Conservation (phyloP, 2,329 filamentous ascomycete genomes). For the Hypoxylon sp. region DNA sequence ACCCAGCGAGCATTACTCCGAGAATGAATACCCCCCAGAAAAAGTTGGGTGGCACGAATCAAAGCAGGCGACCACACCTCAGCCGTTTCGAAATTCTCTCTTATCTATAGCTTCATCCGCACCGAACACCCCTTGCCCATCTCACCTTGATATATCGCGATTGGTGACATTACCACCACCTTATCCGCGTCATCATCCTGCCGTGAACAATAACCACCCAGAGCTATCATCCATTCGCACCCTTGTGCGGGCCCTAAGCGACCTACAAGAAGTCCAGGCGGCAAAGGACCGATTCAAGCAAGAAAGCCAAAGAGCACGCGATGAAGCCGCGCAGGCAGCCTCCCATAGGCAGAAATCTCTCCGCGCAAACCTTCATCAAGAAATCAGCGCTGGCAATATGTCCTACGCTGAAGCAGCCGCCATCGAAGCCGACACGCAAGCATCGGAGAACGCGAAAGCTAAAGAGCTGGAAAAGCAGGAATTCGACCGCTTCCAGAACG, state of each 20-base stretch:
- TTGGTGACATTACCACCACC: conserved; percentile 93
- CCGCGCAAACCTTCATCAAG: conserved; percentile 79
- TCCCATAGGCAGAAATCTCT: conserved; percentile 72
- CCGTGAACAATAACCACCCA: conserved; percentile 95
- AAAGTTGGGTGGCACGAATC: conserved; percentile 68
- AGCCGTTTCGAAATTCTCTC: conserved; percentile 58
- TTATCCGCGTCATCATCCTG: conserved; percentile 93
- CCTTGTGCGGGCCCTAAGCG: conserved; percentile 78
- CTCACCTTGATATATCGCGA: conserved; percentile 86
- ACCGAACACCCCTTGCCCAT: conserved; percentile 62
- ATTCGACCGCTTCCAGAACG: conserved; percentile 86
- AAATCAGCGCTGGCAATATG: conserved; percentile 82
- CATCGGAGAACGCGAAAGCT: conserved; percentile 76
- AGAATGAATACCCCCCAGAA: conserved; percentile 67
- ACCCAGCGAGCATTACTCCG: conserved; percentile 58
- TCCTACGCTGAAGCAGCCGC: conserved; percentile 85
- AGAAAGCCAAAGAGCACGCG: conserved; percentile 69
- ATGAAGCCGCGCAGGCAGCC: conserved; percentile 66
- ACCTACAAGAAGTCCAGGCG: conserved; percentile 77
- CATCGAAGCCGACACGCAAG: conserved; percentile 80
- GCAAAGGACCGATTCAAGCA: conserved; percentile 73
- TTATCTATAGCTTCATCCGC: conserved; percentile 58
- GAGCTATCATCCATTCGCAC: conserved; percentile 83
- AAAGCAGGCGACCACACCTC: conserved; percentile 60
- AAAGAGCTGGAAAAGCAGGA: conserved; percentile 82